A percentile compares a stretch with the other conserved stretches of the same genome.
These are phyloP conservation scores for Stephanodiscus minutulus DNA, from an alignment of 108 stramenopile genomes.

Conservation along the genomic window DNA sequence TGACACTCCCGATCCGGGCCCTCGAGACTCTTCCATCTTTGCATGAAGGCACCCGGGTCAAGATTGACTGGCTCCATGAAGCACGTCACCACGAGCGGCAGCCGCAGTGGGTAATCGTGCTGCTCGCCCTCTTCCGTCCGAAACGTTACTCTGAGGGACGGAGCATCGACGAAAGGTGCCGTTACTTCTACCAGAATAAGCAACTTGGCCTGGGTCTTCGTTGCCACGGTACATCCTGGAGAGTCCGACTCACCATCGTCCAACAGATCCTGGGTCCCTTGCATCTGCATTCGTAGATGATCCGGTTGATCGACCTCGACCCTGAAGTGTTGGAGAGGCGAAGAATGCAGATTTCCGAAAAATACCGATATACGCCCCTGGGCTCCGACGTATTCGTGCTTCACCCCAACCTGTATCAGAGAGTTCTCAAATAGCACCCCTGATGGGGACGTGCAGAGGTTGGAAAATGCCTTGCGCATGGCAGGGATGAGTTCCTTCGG, in stretches of 20 bases:
- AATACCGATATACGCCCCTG: conserved; percentile 92
- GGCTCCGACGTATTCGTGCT: conserved; percentile 88
- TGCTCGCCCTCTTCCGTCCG: conserved; percentile 79
- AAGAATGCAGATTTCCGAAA: conserved; percentile 82
- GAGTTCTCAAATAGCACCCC: conserved; percentile 91
- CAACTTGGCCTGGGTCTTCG: conserved; percentile 85
- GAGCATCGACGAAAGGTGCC: conserved; percentile 91
- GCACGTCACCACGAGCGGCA: conserved; percentile 92
- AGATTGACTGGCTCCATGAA: conserved; percentile 91
- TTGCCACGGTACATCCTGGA: conserved; percentile 81
- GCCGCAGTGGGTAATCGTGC: conserved; percentile 85
- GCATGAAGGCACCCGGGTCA: conserved; percentile 87
- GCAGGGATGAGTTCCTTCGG: conserved; percentile 91
- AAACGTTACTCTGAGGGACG: conserved; percentile 85
- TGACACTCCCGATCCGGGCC: conserved; percentile 91
- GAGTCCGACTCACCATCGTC: conserved; percentile 68
- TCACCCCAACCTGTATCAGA: conserved; percentile 85
- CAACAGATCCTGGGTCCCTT: conserved; percentile 81
- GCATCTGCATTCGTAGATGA: conserved; percentile 86
- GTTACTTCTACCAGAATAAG: conserved; percentile 82
- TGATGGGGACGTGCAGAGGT: conserved; percentile 83
- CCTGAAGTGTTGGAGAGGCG: conserved; percentile 72
- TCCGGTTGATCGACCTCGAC: conserved; percentile 74
- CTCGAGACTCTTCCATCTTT: conserved; percentile 89
- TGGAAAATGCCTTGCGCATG: conserved; percentile 90